phyloP scores from a whole-genome alignment of 805 yeast genomes.

The Debaryomyces tyrocola region DNA sequence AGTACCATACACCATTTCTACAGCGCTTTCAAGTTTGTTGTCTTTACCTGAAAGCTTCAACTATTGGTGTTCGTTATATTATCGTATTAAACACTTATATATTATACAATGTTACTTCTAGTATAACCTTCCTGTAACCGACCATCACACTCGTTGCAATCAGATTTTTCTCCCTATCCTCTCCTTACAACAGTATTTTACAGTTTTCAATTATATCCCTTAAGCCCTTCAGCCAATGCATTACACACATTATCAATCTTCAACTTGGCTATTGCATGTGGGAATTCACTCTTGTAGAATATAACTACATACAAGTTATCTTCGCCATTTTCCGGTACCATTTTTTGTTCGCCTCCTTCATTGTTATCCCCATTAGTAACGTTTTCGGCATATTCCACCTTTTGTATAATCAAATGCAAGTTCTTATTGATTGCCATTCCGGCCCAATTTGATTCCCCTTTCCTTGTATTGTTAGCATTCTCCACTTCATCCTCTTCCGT shows the following conservation, averaged over 20 bases:
- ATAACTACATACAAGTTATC: conserved; percentile 27
- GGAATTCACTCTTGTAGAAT: conserved; percentile 27
- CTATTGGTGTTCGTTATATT: no score
- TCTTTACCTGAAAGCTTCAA: no score
- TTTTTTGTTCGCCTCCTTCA: conserved; percentile 4
- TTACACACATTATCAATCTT: conserved; percentile 30
- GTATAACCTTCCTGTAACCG: no score
- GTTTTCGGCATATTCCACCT: conserved; percentile 11
- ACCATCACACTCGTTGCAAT: no score
- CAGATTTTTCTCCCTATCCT: no score
- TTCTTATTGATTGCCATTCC: conserved; percentile 28
- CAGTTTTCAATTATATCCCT: conserved; percentile 23
- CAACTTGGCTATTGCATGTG: conserved; percentile 35
- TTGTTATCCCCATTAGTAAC: background rate
- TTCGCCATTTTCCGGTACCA: conserved; percentile 3
- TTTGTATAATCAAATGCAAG: conserved; percentile 26
- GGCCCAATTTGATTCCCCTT: conserved; percentile 24
- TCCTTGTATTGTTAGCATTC: background rate
- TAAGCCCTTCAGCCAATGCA: conserved; percentile 33
- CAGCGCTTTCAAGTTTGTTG: no score
- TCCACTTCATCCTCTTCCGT: conserved; percentile 8
- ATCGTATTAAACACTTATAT: no score
- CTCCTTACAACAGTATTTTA: background rate
- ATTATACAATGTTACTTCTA: no score
- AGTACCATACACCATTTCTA: no score